These are phyloP conservation scores for Trichaptum fuscoviolaceum DNA, from an alignment of 768 basidiomycete genomes.

Conservation along the genomic window DNA sequence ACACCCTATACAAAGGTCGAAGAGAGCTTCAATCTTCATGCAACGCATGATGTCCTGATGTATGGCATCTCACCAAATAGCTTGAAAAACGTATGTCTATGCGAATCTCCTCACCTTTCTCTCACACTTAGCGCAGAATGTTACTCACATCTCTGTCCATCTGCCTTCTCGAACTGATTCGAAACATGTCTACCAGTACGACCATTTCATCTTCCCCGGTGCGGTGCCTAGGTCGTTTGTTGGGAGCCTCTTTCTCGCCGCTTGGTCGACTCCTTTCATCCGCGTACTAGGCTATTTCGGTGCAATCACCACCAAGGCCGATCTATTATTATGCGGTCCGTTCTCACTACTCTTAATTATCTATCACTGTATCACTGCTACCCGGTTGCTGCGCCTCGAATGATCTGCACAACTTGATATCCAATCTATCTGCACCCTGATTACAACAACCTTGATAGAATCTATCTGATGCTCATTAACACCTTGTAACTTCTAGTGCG, in stretches of 20 bases:
- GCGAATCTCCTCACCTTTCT: background rate
- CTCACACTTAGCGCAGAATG: background rate
- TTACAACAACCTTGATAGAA: background rate
- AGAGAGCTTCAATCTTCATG: conserved; percentile 94
- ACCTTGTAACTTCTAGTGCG: conserved; percentile 47
- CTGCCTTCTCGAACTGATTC: background rate
- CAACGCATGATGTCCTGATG: conserved; percentile 79
- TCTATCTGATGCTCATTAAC: background rate
- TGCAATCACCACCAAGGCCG: conserved; percentile 48
- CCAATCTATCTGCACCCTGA: background rate
- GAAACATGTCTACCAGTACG: conserved; percentile 51
- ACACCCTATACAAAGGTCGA: conserved; percentile 96
- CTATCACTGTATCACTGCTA: background rate
- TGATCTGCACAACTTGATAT: background rate
- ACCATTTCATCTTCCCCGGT: conserved; percentile 85
- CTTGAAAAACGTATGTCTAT: conserved; percentile 46
- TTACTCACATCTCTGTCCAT: background rate
- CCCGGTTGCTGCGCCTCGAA: background rate
- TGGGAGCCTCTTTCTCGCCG: conserved; percentile 67
- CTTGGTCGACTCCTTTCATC: conserved; percentile 46
- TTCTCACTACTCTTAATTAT: conserved; percentile 10
- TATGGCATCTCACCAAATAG: conserved; percentile 49
- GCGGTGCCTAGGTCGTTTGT: conserved; percentile 86
- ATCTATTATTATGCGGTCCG: conserved; percentile 68
- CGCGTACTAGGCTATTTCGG: conserved; percentile 36